These are phyloP conservation scores for Gigaspora rosea DNA, from an alignment of 192 early-diverging fungal species.

Conservation along the genomic window DNA sequence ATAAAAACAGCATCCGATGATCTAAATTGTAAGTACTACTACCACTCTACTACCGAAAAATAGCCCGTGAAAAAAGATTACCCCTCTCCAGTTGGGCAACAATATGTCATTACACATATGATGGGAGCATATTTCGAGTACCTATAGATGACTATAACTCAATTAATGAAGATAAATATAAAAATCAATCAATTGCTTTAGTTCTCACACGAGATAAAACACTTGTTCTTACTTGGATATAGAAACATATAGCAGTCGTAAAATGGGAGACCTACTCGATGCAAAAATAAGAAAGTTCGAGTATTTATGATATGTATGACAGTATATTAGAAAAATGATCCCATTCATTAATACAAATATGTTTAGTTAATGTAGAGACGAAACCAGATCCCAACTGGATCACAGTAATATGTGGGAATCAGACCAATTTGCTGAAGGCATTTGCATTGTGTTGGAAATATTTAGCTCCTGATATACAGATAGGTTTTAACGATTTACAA, in stretches of 20 bases:
- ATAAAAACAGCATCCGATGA: slow-evolving; percentile 3
- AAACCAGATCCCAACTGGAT: not conserved
- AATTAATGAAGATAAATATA: not conserved
- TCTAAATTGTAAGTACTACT: not conserved
- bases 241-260: not conserved
- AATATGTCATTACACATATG: not conserved
- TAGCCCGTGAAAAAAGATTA: slow-evolving; percentile 9
- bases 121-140: slow-evolving; percentile 6
- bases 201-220: not conserved
- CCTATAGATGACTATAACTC: not conserved
- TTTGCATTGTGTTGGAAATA: slow-evolving; percentile 13
- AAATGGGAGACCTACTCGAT: not conserved
- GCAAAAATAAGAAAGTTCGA: not conserved
- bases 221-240: slow-evolving; percentile 19
- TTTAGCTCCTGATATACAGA: not conserved
- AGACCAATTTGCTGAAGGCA: not conserved
- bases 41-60: slow-evolving; percentile 12
- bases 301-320: slow-evolving; percentile 21
- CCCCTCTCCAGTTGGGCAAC: slow-evolving; percentile 13
- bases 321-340: slow-evolving; percentile 10
- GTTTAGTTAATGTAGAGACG: slow-evolving; percentile 7
- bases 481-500: not conserved
- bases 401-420: not conserved
- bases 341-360: not conserved
- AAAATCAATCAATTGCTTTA: not conserved